Evolutionary conservation across 495 filamentous ascomycete species (phyloP).

Genomic region (Aspergillus sparsus): DNA sequence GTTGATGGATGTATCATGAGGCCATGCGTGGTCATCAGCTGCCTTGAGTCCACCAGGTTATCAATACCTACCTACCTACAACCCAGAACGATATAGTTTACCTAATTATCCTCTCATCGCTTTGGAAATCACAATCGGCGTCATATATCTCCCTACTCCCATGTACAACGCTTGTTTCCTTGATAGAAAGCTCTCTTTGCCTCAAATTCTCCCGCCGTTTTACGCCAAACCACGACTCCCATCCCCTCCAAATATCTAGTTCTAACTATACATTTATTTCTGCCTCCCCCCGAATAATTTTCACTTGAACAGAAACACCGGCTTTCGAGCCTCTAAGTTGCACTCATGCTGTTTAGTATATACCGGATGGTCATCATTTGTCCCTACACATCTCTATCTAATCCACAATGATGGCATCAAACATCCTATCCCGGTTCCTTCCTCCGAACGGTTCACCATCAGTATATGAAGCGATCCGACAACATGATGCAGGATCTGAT

Average conservation of each 20-base stretch:
- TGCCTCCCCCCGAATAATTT: constrained; percentile 20
- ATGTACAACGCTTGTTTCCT: too few relatives aligned
- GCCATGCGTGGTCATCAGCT: constrained; percentile 20
- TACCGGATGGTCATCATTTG: constrained; percentile 18
- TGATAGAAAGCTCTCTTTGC: too few relatives aligned
- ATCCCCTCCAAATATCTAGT: too few relatives aligned
- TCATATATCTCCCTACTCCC: not conserved
- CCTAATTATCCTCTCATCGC: not conserved
- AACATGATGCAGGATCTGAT: constrained; percentile 60
- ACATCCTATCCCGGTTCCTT: constrained; percentile 72
- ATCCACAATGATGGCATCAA: constrained; percentile 68
- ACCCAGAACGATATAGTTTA: not conserved
- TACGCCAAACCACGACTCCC: too few relatives aligned
- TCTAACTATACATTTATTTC: not conserved
- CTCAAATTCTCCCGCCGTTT: too few relatives aligned
- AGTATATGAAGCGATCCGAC: constrained; percentile 69
- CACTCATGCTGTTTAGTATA: constrained; percentile 19
- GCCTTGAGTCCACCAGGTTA: too few relatives aligned
- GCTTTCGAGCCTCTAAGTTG: constrained; percentile 24
- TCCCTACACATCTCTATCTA: constrained; percentile 16
- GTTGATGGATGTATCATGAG: constrained; percentile 23
- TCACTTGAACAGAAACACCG: constrained; percentile 16
- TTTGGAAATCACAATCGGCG: too few relatives aligned
- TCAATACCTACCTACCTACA: constrained; percentile 1
- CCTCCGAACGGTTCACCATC: constrained; percentile 65